phyloP scores from a whole-genome alignment of 768 basidiomycete species.

The Mycena polygramma region DNA sequence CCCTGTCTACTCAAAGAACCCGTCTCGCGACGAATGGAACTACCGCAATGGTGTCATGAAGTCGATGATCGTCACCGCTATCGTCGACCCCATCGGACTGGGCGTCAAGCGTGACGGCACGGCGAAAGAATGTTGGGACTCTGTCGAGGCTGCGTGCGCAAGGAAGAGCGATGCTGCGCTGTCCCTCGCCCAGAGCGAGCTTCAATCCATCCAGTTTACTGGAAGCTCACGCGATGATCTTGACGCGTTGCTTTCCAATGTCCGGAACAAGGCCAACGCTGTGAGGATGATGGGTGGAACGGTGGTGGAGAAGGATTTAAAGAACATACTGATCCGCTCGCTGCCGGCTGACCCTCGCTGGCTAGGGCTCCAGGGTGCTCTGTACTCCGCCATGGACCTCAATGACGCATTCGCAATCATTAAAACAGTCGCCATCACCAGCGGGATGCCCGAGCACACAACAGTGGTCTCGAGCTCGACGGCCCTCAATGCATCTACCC shows the following conservation, averaged over 20 bases:
- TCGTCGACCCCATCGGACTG: constrained; percentile 22
- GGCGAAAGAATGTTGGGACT: constrained; percentile 21
- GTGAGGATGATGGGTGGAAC: constrained; percentile 13
- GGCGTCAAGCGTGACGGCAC: constrained; percentile 23
- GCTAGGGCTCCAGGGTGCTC: constrained; percentile 22
- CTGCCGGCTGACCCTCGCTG: constrained; percentile 10
- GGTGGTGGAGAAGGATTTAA: constrained; percentile 17
- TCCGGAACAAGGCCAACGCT: constrained; percentile 14
- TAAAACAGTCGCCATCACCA: constrained; percentile 15
- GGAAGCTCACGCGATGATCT: constrained; percentile 10
- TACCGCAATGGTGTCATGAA: constrained; percentile 22
- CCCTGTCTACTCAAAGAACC: constrained; percentile 17
- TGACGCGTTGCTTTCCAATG: not conserved
- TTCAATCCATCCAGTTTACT: constrained; percentile 17
- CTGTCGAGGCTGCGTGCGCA: constrained; percentile 2
- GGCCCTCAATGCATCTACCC: not conserved
- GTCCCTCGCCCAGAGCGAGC: constrained; percentile 20
- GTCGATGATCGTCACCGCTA: constrained; percentile 18
- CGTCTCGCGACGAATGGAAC: constrained; percentile 20
- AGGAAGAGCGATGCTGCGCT: constrained; percentile 21
- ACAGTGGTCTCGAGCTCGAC: not conserved
- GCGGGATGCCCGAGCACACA: constrained; percentile 16
- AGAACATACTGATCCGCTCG: constrained; percentile 21
- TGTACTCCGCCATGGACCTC: not conserved
- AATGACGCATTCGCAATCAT: constrained; percentile 12